A percentile compares a stretch with the other conserved stretches of the same genome.
Conservation (phyloP, 2,329 filamentous ascomycete genomes). For the Botryotinia globosa region DNA sequence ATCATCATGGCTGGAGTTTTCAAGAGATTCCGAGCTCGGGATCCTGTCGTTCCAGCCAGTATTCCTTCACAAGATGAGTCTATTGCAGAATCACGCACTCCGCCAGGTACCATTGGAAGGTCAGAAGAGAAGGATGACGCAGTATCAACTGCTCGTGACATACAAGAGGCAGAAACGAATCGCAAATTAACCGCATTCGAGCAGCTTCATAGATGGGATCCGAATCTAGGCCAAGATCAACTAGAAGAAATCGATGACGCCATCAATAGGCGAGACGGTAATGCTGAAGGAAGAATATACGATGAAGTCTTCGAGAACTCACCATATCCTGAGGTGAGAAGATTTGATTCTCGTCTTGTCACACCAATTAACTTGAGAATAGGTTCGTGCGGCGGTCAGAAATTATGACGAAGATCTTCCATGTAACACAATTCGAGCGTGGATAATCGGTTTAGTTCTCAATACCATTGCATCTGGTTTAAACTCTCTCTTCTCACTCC, state of each 20-base stretch:
- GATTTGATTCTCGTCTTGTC: neutral
- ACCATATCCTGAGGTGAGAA: slow-evolving; percentile 23
- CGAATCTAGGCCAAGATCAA: slow-evolving; percentile 24
- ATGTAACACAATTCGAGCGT: slow-evolving; percentile 63
- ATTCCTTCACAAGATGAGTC: neutral
- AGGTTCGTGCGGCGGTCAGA: slow-evolving; percentile 26
- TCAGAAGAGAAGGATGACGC: slow-evolving; percentile 17
- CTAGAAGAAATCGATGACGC: slow-evolving; percentile 26
- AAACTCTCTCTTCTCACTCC: slow-evolving; percentile 37
- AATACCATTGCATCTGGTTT: slow-evolving; percentile 28
- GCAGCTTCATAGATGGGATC: slow-evolving; percentile 26
- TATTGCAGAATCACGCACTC: neutral
- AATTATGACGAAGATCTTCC: slow-evolving; percentile 59
- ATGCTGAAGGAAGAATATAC: slow-evolving; percentile 21
- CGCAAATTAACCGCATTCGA: slow-evolving; percentile 23
- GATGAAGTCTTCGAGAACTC: slow-evolving; percentile 28
- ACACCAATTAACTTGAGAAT: neutral
- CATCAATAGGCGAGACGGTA: slow-evolving; percentile 22
- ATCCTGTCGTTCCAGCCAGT: neutral
- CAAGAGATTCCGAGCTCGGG: neutral
- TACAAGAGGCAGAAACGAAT: slow-evolving; percentile 24
- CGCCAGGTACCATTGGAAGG: neutral
- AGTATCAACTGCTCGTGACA: slow-evolving; percentile 17
- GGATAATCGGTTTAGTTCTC: slow-evolving; percentile 47
- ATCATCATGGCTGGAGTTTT: slow-evolving; percentile 9